Percentiles rank a stretch among this genome's conserved stretches.
Conservation (phyloP, 2,329 filamentous ascomycete species). For the Penicillium sp. region DNA sequence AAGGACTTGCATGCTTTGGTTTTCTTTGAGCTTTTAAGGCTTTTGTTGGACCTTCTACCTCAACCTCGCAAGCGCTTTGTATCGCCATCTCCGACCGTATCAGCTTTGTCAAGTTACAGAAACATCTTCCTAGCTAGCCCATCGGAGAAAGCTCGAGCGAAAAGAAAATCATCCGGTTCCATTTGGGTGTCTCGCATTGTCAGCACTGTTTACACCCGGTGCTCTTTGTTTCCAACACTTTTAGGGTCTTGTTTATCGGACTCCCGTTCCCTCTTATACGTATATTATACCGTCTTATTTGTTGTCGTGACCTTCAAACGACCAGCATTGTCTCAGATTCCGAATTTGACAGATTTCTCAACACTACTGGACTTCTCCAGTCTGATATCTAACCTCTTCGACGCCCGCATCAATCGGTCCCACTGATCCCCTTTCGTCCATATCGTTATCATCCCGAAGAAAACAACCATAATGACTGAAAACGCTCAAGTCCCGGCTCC, state of each 20-base stretch:
- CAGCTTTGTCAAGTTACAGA: slow-evolving; percentile 3
- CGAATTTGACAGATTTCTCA: slow-evolving; percentile 9
- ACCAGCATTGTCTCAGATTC: slow-evolving; percentile 26
- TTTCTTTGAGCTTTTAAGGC: slow-evolving; percentile 10
- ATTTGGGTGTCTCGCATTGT: slow-evolving; percentile 2
- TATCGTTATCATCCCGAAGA: slow-evolving; percentile 19
- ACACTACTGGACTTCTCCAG: background rate
- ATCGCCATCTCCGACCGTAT: slow-evolving; percentile 11
- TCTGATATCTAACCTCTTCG: slow-evolving; percentile 13
- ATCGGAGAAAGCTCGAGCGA: background rate
- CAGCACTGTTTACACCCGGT: slow-evolving; percentile 12
- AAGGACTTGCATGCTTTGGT: slow-evolving; percentile 13
- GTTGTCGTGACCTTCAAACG: slow-evolving; percentile 24
- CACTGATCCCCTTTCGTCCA: slow-evolving; percentile 21
- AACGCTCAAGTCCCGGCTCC: slow-evolving; percentile 60
- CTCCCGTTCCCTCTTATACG: slow-evolving; percentile 12
- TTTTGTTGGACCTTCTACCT: slow-evolving; percentile 12
- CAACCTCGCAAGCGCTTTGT: slow-evolving; percentile 1
- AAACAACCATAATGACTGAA: slow-evolving; percentile 67
- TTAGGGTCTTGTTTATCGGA: slow-evolving; percentile 7
- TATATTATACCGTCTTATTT: slow-evolving; percentile 11
- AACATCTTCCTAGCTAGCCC: background rate
- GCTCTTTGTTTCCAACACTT: slow-evolving; percentile 9
- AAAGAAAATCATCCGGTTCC: background rate
- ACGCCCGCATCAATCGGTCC: slow-evolving; percentile 23